Base-by-base conservation (phyloP, 2,329 filamentous ascomycete genomes). In the Exophiala mesophila region DNA sequence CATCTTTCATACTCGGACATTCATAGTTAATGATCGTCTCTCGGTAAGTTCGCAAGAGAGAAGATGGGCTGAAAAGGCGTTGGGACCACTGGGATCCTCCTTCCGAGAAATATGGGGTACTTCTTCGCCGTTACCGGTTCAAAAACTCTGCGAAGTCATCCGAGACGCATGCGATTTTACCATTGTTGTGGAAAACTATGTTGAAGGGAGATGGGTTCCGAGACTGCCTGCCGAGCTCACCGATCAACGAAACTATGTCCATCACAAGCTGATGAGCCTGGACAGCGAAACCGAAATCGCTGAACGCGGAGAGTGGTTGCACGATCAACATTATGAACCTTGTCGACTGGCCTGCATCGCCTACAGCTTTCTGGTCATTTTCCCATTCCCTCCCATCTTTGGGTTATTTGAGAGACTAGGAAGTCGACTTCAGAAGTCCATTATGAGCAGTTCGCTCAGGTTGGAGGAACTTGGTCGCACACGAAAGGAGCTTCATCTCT, bases 221-320 rank as follows among this genome's bases (percentile, higher is more conserved):
- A 31, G 47, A 3, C 56, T 63, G 15, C 29, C 47, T 10, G 52
- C 58, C 5, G 39, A 59, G 2, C 49, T 66, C 7, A 52, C 55
- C 21, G 65, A 68, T 45, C 61, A 64, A 38, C 61, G 65, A 16
- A 68, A 67, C 37, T 53, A 60, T 5, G 57, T 63, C 12, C 62
- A 67, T 39, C 58, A 63, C 31, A 57, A 49, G 12, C 52, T 66
- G 9, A 47, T 65, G 32, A 59, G 49, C 3, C 46, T 67, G 4
- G 53, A 56, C 4, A 40, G 59, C 2, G 55, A 52, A 33, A 38
- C 49, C 13, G 41, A 41, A 26, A 21, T 46, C 7, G 6, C 19
- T 16, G 47, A 58, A n/a, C 32, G 43, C 12, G 31, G 50, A 2
- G 38, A 50, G 17, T 42, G 44, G 4, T 48, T 45, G 2, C 56